These are phyloP conservation scores for Ampelomyces quisqualis DNA, from an alignment of 2,329 filamentous ascomycete genomes.

Conservation along the genomic window DNA sequence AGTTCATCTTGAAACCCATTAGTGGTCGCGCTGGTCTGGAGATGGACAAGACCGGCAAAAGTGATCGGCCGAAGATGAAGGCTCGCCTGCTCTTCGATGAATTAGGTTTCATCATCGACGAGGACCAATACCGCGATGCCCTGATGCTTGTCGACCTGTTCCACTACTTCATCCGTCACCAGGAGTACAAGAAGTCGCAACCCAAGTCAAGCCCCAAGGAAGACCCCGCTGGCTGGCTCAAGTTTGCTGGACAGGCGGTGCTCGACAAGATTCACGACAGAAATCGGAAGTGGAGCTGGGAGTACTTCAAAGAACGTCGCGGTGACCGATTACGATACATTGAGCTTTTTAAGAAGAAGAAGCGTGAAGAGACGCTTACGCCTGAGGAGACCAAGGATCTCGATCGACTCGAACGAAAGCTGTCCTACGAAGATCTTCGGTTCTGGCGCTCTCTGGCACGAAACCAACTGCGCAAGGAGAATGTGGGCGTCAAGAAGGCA, in stretches of 20 bases:
- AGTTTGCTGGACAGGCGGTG: conserved; percentile 86
- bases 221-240: conserved; percentile 87
- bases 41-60: conserved; percentile 86
- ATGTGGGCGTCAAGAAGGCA: conserved; percentile 78
- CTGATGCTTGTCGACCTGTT: conserved; percentile 98
- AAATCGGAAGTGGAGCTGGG: conserved; percentile 94
- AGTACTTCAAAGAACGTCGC: conserved; percentile 86
- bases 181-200: conserved; percentile 92
- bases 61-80: conserved; percentile 80
- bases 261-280: conserved; percentile 92
- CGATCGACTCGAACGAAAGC: conserved; percentile 77
- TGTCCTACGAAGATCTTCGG: conserved; percentile 89
- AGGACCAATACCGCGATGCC: conserved; percentile 94
- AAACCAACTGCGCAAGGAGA: conserved; percentile 93
- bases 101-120: conserved; percentile 94
- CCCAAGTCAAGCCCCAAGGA: conserved; percentile 84
- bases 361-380: conserved; percentile 66
- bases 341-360: conserved; percentile 90
- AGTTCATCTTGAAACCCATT: conserved; percentile 95
- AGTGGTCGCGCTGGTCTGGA: conserved; percentile 93
- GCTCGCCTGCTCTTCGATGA: conserved; percentile 92
- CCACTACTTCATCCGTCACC: conserved; percentile 96
- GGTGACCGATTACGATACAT: conserved; percentile 90
- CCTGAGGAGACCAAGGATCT: conserved; percentile 71
- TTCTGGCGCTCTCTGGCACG: conserved; percentile 96